Conservation (phyloP, 305 asterid genomes). For the Solanum hybrid region DNA sequence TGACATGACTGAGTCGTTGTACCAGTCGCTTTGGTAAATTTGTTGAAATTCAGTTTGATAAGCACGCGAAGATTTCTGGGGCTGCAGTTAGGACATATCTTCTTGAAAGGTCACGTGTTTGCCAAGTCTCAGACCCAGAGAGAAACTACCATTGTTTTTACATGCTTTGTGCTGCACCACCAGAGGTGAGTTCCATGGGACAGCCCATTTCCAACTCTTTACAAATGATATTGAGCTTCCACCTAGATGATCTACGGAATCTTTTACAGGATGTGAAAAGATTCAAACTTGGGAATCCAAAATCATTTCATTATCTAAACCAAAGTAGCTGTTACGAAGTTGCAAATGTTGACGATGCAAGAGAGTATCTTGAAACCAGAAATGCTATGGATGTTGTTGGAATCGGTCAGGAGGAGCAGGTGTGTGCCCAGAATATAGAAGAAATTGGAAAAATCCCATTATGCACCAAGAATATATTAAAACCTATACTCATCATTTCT, state of each 20-base stretch:
- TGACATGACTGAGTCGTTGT: constrained; percentile 36
- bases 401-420: constrained; percentile 88
- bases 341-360: constrained; percentile 78
- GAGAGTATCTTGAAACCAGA: constrained; percentile 83
- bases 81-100: constrained; percentile 97
- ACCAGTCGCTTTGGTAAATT: constrained; percentile 98
- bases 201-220: not conserved
- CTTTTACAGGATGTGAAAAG: constrained; percentile 57
- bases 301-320: constrained; percentile 69
- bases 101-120: constrained; percentile 94
- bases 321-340: constrained; percentile 77
- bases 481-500: constrained; percentile 3
- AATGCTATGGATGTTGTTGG: constrained; percentile 97
- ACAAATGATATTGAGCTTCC: not conserved
- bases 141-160: constrained; percentile 94
- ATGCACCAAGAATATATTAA: not conserved
- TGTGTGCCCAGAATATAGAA: not conserved
- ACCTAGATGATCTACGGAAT: not conserved
- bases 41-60: constrained; percentile 92
- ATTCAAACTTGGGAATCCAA: constrained; percentile 74
- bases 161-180: constrained; percentile 93
- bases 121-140: constrained; percentile 94
- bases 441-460: not conserved
- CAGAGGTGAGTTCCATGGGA: constrained; percentile 51
- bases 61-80: constrained; percentile 85